Evolutionary conservation across 805 yeast genomes (phyloP), one percentile per base, ranked within the genome.

Genomic region (Barnettozyma pratensis): DNA sequence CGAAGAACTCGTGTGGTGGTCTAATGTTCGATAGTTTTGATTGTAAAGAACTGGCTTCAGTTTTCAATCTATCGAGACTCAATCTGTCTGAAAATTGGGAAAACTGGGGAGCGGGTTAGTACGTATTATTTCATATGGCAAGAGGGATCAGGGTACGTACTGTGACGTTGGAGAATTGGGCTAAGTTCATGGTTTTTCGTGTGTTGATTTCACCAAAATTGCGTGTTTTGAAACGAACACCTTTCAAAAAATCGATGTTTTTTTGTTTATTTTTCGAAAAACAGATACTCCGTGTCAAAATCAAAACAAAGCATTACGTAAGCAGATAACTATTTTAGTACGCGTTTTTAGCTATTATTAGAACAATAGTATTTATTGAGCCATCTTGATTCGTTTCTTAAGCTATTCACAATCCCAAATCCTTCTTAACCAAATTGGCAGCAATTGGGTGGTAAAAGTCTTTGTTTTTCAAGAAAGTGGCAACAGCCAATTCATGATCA

Each of bases 1-100:
- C 97, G 63, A 94, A 88, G 65, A 94, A 94, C 66, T 94, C 99
- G 67, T 85, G 94, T 39, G 95, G 91, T 36, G 97, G 88, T 63
- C 87, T 84, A 52, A 94, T 67, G 59, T 86, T 79, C 42, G 94
- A 69, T 53, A 90, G 72, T 54, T 83, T 79, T 37, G 75, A 61
- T 62, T 85, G 88, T 44, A 92, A 57, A 3, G 81, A 58, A 31
- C 67, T 70, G 26, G 80, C 68, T 54, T 79, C 83, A 39, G 72
- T 72, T 52, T 69, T 70, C 28, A 78, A 54, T 54, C 74, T 71
- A 14, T 78, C 87, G 27, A 77, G 51, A 56, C 71, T 77, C 53
- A 81, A 60, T 48, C 74, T 64, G 42, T 80, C 82, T 35, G 76
- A 53, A 36, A 78, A 53, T 43, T 67, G 73, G 35, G 76, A 56